Percentiles rank a stretch among this genome's conserved stretches.
Evolutionary conservation across 129 eudicot species (phyloP).

Genomic region (Kitagawia praeruptora): DNA sequence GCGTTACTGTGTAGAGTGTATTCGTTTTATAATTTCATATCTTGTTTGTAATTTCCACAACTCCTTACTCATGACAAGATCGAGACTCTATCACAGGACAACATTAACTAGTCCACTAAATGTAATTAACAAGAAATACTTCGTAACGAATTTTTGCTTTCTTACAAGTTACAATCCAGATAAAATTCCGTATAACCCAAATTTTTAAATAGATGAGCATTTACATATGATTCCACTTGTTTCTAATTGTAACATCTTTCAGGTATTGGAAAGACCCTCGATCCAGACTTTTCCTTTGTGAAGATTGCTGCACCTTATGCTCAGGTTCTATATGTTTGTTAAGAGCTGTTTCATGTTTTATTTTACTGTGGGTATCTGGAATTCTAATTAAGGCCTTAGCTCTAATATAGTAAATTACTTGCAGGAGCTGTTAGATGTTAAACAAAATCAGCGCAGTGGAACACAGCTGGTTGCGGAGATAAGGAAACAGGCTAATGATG

Average conservation of each 20-base stretch:
- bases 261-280: constrained; percentile 82
- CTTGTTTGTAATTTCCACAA: background rate
- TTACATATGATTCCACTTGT: background rate
- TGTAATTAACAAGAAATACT: background rate
- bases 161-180: no score
- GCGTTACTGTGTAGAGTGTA: background rate
- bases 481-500: constrained; percentile 89
- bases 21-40: background rate
- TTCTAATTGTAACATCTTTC: constrained; percentile 13
- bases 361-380: background rate
- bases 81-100: background rate
- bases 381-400: background rate
- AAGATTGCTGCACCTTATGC: constrained; percentile 96
- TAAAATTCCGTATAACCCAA: background rate
- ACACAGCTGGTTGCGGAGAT: constrained; percentile 77
- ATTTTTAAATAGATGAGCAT: background rate
- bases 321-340: constrained; percentile 41
- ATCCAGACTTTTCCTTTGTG: constrained; percentile 83
- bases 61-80: background rate
- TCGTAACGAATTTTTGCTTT: background rate
- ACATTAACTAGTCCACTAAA: background rate
- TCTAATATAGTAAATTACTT: constrained; percentile 9
- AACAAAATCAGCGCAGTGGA: constrained; percentile 62
- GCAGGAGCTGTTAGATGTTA: constrained; percentile 87
- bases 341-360: background rate